Base-by-base conservation (phyloP, 2,329 filamentous ascomycete species). In the Aspergillus ruber region DNA sequence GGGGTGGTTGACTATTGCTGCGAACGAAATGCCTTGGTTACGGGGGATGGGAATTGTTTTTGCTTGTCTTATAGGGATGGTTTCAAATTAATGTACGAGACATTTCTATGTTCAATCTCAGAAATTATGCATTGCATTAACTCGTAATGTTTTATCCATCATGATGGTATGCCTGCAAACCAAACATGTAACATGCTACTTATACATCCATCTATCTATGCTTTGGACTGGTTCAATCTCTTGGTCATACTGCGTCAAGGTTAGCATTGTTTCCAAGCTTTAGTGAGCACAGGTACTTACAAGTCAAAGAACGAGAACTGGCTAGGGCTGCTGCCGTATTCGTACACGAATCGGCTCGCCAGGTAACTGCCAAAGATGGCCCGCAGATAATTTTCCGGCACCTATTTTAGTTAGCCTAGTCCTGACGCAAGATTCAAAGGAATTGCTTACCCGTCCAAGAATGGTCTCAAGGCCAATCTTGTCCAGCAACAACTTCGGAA, bases 261-360 rank as follows among this genome's bases (percentile, higher is more conserved):
- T 59, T 53, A 58, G 52, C 10, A 43, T 40, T 40, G 50, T 42
- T 33, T n/a, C 15, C 8, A 36, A 44, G 32, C n/a, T 21, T 21
- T 7, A 32, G 10, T 3, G 3, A 32, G 12, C 13, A 20, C 43
- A 29, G 21, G 42, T 50, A 85, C 86, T 82, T 75, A 90, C 87
- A 97, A 98, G 67, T 95, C 89, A 72, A 95, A 98, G 78, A 98
- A 98, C 35, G 91, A 90, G 74, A 98, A 97, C 63, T 96, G 91
- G 74, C 86, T 93, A 4, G 93, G 90, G 56, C 82, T 85, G 66
- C 90, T 90, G 62, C 93, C 93, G 67, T 91, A 93, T 68, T 95
- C 83, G 70, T 98, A 98, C 36, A 98, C 89, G 67, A 98, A 98
- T 39, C 93, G 86, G 63, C 87, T 94, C 43, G 93, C 91, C 57